Evolutionary conservation across 164 flowering plant species (phyloP), one percentile per base, ranked within the genome.

Genomic region (Akebia trifoliata): DNA sequence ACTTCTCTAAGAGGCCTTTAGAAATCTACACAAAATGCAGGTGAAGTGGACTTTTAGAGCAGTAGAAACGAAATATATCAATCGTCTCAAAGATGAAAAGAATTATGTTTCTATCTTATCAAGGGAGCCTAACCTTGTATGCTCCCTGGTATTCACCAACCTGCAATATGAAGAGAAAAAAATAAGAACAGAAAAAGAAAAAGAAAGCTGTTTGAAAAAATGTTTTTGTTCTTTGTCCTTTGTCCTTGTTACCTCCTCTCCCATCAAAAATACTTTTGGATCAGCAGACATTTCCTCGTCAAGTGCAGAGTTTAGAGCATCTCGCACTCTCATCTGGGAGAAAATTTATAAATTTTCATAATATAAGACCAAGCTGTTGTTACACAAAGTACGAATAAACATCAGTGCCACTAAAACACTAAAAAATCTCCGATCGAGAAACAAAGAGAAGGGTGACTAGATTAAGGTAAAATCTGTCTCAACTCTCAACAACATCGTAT

Each of bases 91-190:
- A 36, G 47, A n/a, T 14, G 15, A 22, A 17, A 24, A 11, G n/a
- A 30, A 8, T 26, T 42, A n/a, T n/a, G n/a, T n/a, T n/a, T n/a
- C n/a, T n/a, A 29, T 30, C 31, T 37, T 42, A 46, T 46, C 22
- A 21, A 68, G 34, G 18, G 50, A 48, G 30, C 48, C 86, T 70
- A 60, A 93, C 99, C 97, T 94, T 94, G 78, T 94, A 94, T 49
- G 99, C 99, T 61, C 99, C 99, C 36, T 94, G 96, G 58, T 94
- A 94, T 70, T 90, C 95, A 24, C 99, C 99, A 67, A 94, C 97
- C 97, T 94, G 76, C 64, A 70, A 31, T 18, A 62, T 24, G 21
- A 22, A 59, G 11, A 57, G 22, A 67, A 24, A 36, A 64, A n/a
- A n/a, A 63, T 31, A 17, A 37, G 36, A 48, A 29, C n/a, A n/a